Evolutionary conservation across 345 rosid genomes (phyloP).

Genomic region (Eucalyptus camaldulensis): DNA sequence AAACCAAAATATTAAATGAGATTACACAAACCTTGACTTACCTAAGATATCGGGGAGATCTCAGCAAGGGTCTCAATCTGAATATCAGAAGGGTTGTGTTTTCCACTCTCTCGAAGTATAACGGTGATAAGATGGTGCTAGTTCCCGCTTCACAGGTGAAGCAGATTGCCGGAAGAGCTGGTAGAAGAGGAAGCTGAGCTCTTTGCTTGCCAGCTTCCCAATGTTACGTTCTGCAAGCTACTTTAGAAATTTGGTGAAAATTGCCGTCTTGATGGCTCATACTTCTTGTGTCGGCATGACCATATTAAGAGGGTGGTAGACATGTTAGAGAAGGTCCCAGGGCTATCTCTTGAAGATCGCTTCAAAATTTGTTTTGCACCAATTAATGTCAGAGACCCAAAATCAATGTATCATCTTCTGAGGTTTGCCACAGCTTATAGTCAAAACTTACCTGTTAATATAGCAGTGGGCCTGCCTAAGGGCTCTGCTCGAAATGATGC

Average conservation of each 20-base stretch:
- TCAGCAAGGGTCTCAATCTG: conserved; percentile 61
- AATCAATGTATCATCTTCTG: conserved; percentile 78
- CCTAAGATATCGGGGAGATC: too few relatives aligned
- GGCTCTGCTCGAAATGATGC: conserved; percentile 71
- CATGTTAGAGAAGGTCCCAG: conserved; percentile 75
- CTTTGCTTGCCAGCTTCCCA: conserved; percentile 61
- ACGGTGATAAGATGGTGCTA: conserved; percentile 71
- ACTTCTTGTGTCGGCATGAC: conserved; percentile 72
- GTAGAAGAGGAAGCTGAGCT: conserved; percentile 85
- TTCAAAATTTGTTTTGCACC: conserved; percentile 96
- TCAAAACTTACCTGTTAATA: conserved; percentile 48
- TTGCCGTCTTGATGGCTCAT: conserved; percentile 75
- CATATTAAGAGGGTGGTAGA: conserved; percentile 86
- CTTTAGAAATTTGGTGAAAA: conserved; percentile 68
- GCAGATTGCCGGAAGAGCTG: conserved; percentile 96
- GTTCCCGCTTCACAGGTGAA: conserved; percentile 84
- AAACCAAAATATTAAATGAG: too few relatives aligned
- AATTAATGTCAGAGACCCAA: conserved; percentile 77
- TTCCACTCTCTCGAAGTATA: conserved; percentile 60
- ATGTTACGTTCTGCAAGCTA: conserved; percentile 39
- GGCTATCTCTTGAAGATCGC: conserved; percentile 73
- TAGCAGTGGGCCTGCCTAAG: conserved; percentile 89
- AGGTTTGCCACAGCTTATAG: conserved; percentile 64
- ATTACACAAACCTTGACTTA: too few relatives aligned
- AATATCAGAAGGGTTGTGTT: conserved; percentile 87